A percentile compares a stretch with the other conserved stretches of the same genome.
These are phyloP conservation scores for Eucalyptus albens DNA, from an alignment of 345 rosid species.

Conservation along the genomic window DNA sequence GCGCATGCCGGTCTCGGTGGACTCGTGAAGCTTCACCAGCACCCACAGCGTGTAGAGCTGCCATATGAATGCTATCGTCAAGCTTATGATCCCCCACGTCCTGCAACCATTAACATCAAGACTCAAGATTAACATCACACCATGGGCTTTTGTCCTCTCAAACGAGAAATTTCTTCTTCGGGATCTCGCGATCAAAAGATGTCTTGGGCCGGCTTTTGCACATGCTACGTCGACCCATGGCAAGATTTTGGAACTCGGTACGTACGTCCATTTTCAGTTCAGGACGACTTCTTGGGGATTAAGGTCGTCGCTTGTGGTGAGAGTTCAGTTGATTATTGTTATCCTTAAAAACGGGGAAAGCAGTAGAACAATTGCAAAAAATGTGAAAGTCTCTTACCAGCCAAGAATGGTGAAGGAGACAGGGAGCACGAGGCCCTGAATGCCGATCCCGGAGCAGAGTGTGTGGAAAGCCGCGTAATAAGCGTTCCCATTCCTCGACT, in stretches of 20 bases:
- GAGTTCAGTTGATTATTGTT: neutral
- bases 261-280: neutral
- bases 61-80: constrained; percentile 18
- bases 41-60: constrained; percentile 20
- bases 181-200: neutral
- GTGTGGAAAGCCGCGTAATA: constrained; percentile 8
- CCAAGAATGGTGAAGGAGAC: constrained; percentile 7
- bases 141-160: neutral
- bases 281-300: neutral
- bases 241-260: neutral
- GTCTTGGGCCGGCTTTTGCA: neutral
- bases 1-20: constrained; percentile 15
- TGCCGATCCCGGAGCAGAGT: constrained; percentile 5
- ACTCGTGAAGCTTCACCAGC: constrained; percentile 18
- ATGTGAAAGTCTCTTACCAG: neutral
- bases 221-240: neutral
- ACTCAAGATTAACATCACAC: neutral
- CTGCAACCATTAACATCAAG: neutral
- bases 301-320: neutral
- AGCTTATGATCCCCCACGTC: constrained; percentile 12
- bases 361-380: neutral
- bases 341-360: neutral
- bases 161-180: neutral
- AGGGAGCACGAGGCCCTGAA: constrained; percentile 5
- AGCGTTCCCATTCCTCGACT: constrained; percentile 5